Conservation (phyloP, 2,329 filamentous ascomycete genomes). For the Colletotrichum coccodes region DNA sequence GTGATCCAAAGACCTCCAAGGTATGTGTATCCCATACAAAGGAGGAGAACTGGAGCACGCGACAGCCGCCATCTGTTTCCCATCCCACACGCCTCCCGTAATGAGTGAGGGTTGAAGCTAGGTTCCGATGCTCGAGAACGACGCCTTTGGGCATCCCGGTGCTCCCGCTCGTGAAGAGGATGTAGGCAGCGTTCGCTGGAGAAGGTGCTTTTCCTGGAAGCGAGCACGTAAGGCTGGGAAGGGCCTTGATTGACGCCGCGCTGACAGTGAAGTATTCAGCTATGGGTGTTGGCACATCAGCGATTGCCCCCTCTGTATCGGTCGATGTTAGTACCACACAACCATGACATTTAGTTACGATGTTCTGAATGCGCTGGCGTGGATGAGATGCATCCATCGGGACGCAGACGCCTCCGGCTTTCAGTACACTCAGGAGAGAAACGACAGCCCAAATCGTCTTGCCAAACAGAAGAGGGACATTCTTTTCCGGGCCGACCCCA, state of each 20-base stretch:
- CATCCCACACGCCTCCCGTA: neutral
- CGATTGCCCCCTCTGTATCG: neutral
- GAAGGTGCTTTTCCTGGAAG: neutral
- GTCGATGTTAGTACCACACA: neutral
- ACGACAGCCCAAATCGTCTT: constrained; percentile 40
- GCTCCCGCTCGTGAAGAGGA: neutral
- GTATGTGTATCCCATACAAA: neutral
- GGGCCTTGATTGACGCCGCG: neutral
- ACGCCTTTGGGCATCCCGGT: neutral
- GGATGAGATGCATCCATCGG: constrained; percentile 38
- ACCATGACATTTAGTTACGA: neutral
- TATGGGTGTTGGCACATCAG: neutral
- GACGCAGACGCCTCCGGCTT: constrained; percentile 43
- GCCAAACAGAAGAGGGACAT: constrained; percentile 39
- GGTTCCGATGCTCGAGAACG: neutral
- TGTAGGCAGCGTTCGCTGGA: neutral
- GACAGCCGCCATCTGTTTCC: neutral
- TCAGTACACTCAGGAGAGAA: constrained; percentile 41
- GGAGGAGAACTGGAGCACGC: neutral
- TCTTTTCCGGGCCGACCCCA: constrained; percentile 33
- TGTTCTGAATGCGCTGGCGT: neutral
- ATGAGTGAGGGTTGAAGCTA: neutral
- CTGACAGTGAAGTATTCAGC: neutral
- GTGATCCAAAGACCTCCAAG: neutral
- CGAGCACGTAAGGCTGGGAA: neutral